Evolutionary conservation across 2,329 filamentous ascomycete genomes (phyloP), one percentile per base, ranked within the genome.

Genomic region (Colletotrichum ledebouriae): DNA sequence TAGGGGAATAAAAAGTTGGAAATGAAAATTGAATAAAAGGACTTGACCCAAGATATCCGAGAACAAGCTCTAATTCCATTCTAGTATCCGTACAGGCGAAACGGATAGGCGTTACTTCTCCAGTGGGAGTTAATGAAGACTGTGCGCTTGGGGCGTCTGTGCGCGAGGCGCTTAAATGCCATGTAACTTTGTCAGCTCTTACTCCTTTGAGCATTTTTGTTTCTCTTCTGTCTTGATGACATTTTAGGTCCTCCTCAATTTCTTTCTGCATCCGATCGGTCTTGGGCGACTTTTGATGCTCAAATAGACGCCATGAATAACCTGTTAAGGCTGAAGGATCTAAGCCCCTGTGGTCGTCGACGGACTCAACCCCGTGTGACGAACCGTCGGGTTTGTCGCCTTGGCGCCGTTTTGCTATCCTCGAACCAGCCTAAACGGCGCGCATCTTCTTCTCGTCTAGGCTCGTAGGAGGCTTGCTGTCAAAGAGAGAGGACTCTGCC

Each of bases 131-230:
- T 22, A 11, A n/a, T 25, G 33, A 17, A 37, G 39, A 33, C 37
- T 37, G 39, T 53, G 63, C 63, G 58, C 49, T 57, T 66, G 58
- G 49, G 34, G 58, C 58, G 63, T 56, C 41, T 63, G 47, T 47
- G 58, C 44, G 33, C 13, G 17, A 50, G 58, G 58, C 58, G 58
- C 53, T 42, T 56, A 56, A 42, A 34, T 56, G 53, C 37, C 53
- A 34, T 56, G 34, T 56, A 56, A 56, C 53, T 34, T 37, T 42
- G 20, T 56, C 39, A 56, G 52, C 52, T 34, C 20, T 13, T 37
- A 17, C 22, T 22, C 22, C 22, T 22, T 22, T 22, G 22, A 22
- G 22, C 22, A 22, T 22, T 22, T 22, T 3, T 1, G 42, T 56
- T 22, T 34, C 17, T 34, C 29, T 9, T 29, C 25, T n/a, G 12